These are phyloP conservation scores for Yamadazyma conglobata DNA, from an alignment of 1,139 yeast species.

Conservation along the genomic window DNA sequence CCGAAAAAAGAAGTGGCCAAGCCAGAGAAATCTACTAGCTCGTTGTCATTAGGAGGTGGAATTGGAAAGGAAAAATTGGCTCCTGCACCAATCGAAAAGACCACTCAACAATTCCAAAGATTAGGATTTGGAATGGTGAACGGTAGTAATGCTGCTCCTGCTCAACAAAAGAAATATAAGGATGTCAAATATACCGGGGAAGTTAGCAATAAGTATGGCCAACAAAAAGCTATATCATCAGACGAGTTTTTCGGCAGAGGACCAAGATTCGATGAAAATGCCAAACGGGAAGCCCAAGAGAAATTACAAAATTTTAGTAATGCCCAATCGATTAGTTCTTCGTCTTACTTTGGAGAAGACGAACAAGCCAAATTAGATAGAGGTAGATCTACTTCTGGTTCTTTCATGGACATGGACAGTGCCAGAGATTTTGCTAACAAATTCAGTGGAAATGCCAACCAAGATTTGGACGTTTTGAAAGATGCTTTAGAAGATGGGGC, in stretches of 20 bases:
- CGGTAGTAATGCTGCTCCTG: constrained; percentile 34
- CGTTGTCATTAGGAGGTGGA: constrained; percentile 14
- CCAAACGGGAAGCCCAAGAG: constrained; percentile 72
- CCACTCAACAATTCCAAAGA: constrained; percentile 71
- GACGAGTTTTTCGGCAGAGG: constrained; percentile 94
- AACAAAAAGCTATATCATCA: constrained; percentile 91
- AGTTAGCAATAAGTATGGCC: constrained; percentile 74
- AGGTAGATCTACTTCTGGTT: constrained; percentile 23
- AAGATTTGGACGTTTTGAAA: constrained; percentile 81
- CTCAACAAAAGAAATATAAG: constrained; percentile 36
- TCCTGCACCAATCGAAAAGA: constrained; percentile 46
- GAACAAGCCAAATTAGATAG: constrained; percentile 30
- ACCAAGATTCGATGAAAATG: constrained; percentile 68
- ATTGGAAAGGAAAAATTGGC: constrained; percentile 17
- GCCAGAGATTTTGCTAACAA: constrained; percentile 69
- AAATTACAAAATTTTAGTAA: constrained; percentile 80
- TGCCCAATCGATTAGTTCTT: constrained; percentile 87
- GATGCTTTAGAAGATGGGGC: constrained; percentile 97
- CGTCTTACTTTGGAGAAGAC: constrained; percentile 89
- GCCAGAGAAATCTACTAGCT: constrained; percentile 8
- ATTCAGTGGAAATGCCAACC: constrained; percentile 73
- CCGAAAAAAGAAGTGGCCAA: constrained; percentile 2
- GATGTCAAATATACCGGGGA: constrained; percentile 66
- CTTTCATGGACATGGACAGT: constrained; percentile 45
- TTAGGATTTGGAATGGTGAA: constrained; percentile 83